Percentiles rank a stretch among this genome's conserved stretches.
These are phyloP conservation scores for Nepenthes mirabilis DNA, from an alignment of 148 eudicot species.

Conservation along the genomic window DNA sequence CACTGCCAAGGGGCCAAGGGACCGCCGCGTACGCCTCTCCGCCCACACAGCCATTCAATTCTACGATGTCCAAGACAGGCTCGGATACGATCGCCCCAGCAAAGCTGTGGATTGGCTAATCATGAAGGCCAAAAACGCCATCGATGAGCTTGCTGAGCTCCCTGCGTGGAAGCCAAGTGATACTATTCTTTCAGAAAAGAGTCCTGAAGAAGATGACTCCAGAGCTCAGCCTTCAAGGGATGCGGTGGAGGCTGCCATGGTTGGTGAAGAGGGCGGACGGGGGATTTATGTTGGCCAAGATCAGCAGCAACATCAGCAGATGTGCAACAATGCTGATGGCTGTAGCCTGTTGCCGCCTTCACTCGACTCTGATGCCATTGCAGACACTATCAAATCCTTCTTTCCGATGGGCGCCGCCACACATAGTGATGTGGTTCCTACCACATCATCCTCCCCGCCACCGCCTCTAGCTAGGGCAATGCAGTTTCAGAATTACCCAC, in stretches of 20 bases:
- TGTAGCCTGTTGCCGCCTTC: conserved; percentile 57
- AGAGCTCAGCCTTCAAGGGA: neutral
- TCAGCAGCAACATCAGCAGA: conserved; percentile 3
- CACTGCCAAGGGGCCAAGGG: conserved; percentile 84
- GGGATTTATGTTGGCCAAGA: conserved; percentile 8
- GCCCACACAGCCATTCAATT: conserved; percentile 91
- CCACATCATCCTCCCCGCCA: conserved; percentile 17
- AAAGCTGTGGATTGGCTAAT: conserved; percentile 94
- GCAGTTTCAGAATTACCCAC: conserved; percentile 39
- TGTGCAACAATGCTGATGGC: conserved; percentile 8
- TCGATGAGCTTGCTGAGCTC: conserved; percentile 70
- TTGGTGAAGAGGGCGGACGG: conserved; percentile 6
- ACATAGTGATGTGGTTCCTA: conserved; percentile 2
- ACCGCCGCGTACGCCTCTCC: conserved; percentile 70
- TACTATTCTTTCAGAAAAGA: conserved; percentile 10
- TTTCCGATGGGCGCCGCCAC: conserved; percentile 57
- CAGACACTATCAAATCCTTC: conserved; percentile 75
- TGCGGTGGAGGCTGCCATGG: conserved; percentile 2
- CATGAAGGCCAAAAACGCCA: conserved; percentile 64
- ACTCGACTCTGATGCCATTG: conserved; percentile 63
- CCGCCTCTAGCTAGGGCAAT: conserved; percentile 8
- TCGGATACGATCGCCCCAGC: conserved; percentile 84
- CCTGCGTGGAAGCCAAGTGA: conserved; percentile 73
- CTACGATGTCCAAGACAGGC: conserved; percentile 80
- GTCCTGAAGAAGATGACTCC: conserved; percentile 8